Evolutionary conservation across 2,329 filamentous ascomycete genomes (phyloP).

Genomic region (Venturia oleaginea): DNA sequence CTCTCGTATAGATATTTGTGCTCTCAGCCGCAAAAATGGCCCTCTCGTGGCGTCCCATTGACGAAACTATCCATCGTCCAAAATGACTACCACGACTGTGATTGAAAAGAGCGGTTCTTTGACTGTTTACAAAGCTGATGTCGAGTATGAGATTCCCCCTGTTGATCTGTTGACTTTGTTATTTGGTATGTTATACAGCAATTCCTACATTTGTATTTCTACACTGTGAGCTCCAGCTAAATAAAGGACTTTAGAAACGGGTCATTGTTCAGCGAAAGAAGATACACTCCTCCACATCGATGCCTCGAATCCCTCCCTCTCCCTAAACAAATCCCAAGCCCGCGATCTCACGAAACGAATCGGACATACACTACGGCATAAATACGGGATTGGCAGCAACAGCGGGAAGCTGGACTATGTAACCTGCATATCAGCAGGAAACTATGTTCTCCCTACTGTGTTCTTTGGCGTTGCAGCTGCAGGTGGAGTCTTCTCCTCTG

Average conservation of each 20-base stretch:
- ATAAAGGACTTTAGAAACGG: not conserved
- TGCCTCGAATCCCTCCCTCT: conserved; percentile 45
- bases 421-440: conserved; percentile 47
- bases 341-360: conserved; percentile 42
- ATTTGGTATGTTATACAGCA: conserved; percentile 25
- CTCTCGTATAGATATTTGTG: not conserved
- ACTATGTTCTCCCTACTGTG: conserved; percentile 44
- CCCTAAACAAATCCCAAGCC: conserved; percentile 44
- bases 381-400: conserved; percentile 45
- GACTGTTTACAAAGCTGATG: conserved; percentile 10
- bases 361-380: conserved; percentile 46
- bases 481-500: conserved; percentile 50
- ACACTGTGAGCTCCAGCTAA: conserved; percentile 12
- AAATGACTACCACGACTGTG: conserved; percentile 9
- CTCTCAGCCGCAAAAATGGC: not conserved
- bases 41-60: no score
- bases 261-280: conserved; percentile 27
- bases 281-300: conserved; percentile 48
- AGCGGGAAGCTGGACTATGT: conserved; percentile 41
- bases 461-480: conserved; percentile 51
- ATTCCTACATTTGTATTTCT: not conserved
- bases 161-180: conserved; percentile 34
- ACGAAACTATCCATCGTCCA: not conserved
- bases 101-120: conserved; percentile 4
- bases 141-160: conserved; percentile 22